Evolutionary conservation across 2,329 filamentous ascomycete genomes (phyloP), one percentile per base, ranked within the genome.

Genomic region (Sordariomycetes sp.): DNA sequence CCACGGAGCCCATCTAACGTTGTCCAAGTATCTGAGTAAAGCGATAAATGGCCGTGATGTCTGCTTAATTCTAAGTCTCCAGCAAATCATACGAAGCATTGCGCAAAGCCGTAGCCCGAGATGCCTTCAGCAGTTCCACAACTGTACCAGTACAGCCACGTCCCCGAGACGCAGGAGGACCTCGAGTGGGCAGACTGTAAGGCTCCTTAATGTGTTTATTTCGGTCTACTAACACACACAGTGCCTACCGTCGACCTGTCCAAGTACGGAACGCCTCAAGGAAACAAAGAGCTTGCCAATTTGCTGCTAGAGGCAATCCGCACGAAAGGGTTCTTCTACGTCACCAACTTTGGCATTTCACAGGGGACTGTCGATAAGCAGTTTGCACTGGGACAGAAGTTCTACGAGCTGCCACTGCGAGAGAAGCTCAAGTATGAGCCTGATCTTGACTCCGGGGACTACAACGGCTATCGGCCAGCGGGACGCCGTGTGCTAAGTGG

Each of bases 321-420:
- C 2, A 57, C 47, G 6, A 59, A 58, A 35, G 53, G 50, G 0
- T 71, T 77, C 55, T 79, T 78, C 50, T 75, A 76, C 38, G 68
- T 79, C 2, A 73, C 67, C 39, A 77, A 80, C 51, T 79, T 72
- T 43, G 71, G 68, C 40, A 68, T 79, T 14, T 57, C 58, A 1
- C 73, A 79, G 46, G 68, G 73, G 26, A 63, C 68, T 19, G 66
- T 79, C 1, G 68, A 79, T 38, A 54, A 56, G 2, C 74, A 79
- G 37, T 79, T 79, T 38, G 68, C 73, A 3, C 58, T 79, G 0
- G 75, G 70, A 0, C 64, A 72, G 25, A 63, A 69, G 15, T 73
- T 79, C 44, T 59, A 58, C 14, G 39, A 51, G 1, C 60, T 79
- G 0, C 72, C 75, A 0, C 52, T 70, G 0, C 68, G 73, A 9